A percentile compares a stretch with the other conserved stretches of the same genome.
Evolutionary conservation across 306 rosid species (phyloP).

Genomic region (Cucurbita maxima): DNA sequence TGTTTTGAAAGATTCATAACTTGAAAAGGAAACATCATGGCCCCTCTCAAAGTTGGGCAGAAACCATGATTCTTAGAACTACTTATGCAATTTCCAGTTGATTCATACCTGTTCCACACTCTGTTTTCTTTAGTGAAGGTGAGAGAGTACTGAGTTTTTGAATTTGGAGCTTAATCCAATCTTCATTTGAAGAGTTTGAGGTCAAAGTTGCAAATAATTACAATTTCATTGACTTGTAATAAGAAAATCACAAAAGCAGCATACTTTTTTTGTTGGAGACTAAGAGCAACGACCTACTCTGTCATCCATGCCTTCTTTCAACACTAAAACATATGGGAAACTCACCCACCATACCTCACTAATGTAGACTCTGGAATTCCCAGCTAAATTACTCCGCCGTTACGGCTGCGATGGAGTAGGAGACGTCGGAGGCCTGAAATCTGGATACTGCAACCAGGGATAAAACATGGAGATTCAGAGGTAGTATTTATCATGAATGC

Average conservation of each 20-base stretch:
- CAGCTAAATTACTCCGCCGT: background rate
- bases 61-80: background rate
- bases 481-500: background rate
- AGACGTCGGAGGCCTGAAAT: conserved; percentile 93
- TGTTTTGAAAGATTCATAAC: background rate
- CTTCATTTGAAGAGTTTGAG: background rate
- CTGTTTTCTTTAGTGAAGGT: background rate
- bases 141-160: background rate
- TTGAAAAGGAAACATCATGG: background rate
- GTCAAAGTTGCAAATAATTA: background rate
- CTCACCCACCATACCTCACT: background rate
- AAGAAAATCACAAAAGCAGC: background rate
- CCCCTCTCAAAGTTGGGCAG: background rate
- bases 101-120: background rate
- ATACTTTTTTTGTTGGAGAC: background rate
- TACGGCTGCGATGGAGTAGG: conserved; percentile 88
- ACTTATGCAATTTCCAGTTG: background rate
- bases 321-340: background rate
- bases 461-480: background rate
- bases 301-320: background rate
- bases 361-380: background rate
- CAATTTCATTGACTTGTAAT: background rate
- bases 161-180: background rate
- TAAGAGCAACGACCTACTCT: background rate
- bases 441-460: conserved; percentile 67